Evolutionary conservation across 768 basidiomycete genomes (phyloP).

Genomic region (Boletus sp.): DNA sequence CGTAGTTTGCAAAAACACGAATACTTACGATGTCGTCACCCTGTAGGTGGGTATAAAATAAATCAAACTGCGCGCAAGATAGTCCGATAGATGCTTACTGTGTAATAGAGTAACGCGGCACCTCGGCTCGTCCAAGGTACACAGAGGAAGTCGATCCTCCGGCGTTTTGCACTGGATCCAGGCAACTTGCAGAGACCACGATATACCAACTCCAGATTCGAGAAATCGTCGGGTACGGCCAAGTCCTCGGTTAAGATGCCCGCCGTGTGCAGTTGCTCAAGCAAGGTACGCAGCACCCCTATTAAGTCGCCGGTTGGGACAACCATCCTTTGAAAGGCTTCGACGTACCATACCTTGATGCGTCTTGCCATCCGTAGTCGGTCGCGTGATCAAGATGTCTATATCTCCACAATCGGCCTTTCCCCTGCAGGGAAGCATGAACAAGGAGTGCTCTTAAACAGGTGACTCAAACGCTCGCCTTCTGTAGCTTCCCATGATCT

Average conservation of each 20-base stretch:
- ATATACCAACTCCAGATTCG: slow-evolving; percentile 72
- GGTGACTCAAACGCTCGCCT: slow-evolving; percentile 39
- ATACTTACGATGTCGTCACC: slow-evolving; percentile 84
- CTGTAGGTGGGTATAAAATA: slow-evolving; percentile 31
- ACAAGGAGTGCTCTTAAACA: neutral
- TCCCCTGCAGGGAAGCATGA: slow-evolving; percentile 45
- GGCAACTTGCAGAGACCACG: slow-evolving; percentile 74
- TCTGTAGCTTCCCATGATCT: slow-evolving; percentile 92
- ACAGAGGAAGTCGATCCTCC: slow-evolving; percentile 82
- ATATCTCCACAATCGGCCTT: slow-evolving; percentile 86
- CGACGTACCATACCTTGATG: slow-evolving; percentile 53
- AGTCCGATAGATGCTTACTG: slow-evolving; percentile 44
- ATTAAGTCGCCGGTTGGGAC: neutral
- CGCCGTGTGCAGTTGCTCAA: slow-evolving; percentile 50
- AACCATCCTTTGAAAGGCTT: neutral
- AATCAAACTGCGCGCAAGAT: neutral
- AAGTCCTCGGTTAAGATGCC: slow-evolving; percentile 81
- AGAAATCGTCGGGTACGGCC: slow-evolving; percentile 61
- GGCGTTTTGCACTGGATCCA: slow-evolving; percentile 41
- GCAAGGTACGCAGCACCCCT: slow-evolving; percentile 62
- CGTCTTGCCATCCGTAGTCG: slow-evolving; percentile 64
- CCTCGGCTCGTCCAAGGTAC: slow-evolving; percentile 79
- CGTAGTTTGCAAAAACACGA: neutral
- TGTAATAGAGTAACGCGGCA: slow-evolving; percentile 89
- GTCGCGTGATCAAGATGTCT: slow-evolving; percentile 82